Conservation (phyloP, 2,329 filamentous ascomycete species). For the Lasiodiplodia citricola region DNA sequence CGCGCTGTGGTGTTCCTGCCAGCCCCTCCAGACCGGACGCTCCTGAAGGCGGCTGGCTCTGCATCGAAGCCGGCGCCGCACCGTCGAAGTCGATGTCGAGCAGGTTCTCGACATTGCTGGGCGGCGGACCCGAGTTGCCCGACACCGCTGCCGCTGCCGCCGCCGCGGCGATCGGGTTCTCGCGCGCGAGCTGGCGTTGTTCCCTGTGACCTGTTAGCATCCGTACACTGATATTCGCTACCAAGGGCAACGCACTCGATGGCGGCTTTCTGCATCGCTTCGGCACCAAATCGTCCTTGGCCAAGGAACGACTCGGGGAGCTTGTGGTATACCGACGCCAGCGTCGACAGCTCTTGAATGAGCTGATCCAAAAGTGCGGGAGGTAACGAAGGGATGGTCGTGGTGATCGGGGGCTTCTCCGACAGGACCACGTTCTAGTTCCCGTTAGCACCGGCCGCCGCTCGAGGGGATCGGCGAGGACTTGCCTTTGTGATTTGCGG, state of each 20-base stretch:
- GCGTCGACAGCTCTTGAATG: slow-evolving; percentile 88
- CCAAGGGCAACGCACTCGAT: slow-evolving; percentile 66
- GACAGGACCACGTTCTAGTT: slow-evolving; percentile 82
- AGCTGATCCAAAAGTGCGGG: slow-evolving; percentile 84
- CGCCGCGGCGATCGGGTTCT: slow-evolving; percentile 91
- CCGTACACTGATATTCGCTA: not conserved
- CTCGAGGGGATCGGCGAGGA: not conserved
- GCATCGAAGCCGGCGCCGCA: slow-evolving; percentile 84
- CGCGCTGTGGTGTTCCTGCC: slow-evolving; percentile 70
- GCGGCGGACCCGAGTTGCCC: slow-evolving; percentile 60
- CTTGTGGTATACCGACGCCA: slow-evolving; percentile 98
- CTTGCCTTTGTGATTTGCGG: slow-evolving; percentile 83
- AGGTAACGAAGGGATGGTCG: slow-evolving; percentile 90
- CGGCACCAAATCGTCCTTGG: slow-evolving; percentile 90
- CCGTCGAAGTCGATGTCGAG: slow-evolving; percentile 97
- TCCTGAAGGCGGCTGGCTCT: slow-evolving; percentile 63
- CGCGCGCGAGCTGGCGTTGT: slow-evolving; percentile 86
- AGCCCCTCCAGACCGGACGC: slow-evolving; percentile 59
- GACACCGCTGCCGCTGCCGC: slow-evolving; percentile 70
- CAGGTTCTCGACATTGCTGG: slow-evolving; percentile 90
- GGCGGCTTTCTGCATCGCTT: slow-evolving; percentile 91
- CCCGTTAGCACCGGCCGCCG: not conserved
- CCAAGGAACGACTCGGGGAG: slow-evolving; percentile 97
- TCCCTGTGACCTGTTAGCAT: slow-evolving; percentile 58
- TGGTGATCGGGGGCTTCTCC: slow-evolving; percentile 90